Evolutionary conservation across 139 green algal genomes (phyloP), one percentile per base, ranked within the genome.

Genomic region (Chlorokybus atmophyticus): DNA sequence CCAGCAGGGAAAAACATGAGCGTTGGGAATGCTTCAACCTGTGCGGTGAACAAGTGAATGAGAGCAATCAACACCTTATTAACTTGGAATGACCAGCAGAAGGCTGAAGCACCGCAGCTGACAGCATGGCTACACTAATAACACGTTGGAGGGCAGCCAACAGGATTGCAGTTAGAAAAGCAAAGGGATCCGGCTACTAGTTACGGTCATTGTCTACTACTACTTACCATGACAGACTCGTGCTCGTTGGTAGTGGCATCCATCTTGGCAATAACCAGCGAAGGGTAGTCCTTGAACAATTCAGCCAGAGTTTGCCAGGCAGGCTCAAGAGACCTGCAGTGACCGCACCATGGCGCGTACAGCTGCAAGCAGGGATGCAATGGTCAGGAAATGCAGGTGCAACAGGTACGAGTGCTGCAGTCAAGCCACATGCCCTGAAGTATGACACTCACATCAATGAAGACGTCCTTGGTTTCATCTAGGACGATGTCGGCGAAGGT

Each of bases 301-400:
- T 87, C 86, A 61, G 70, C 85, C 55, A 92, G 79, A 71, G 90
- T 86, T 68, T 84, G 75, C 71, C 84, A 93, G 28, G 79, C 74
- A 31, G 85, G 85, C 32, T 79, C 81, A 23, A 93, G 73, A 55
- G 62, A 38, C 75, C 92, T 85, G 82, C 85, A 92, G 79, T 87
- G 80, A n/a, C 82, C 79, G 66, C 85, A 93, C 85, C 82, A 93
- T 14, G 83, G 83, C 5, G 83, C 83, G 61, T 89, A 88, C n/a
- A 86, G 68, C 74, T 87, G 57, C 50, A 24, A 14, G 10, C 10
- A 44, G 14, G 14, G 35, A 14, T n/a, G n/a, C n/a, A n/a, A n/a
- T n/a, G n/a, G n/a, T n/a, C n/a, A n/a, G n/a, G n/a, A n/a, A n/a
- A n/a, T n/a, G n/a, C n/a, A n/a, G n/a, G n/a, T n/a, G n/a, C n/a